These are phyloP conservation scores for Orbilia ellipsospora DNA, from an alignment of 2,329 filamentous ascomycete species.

Conservation along the genomic window DNA sequence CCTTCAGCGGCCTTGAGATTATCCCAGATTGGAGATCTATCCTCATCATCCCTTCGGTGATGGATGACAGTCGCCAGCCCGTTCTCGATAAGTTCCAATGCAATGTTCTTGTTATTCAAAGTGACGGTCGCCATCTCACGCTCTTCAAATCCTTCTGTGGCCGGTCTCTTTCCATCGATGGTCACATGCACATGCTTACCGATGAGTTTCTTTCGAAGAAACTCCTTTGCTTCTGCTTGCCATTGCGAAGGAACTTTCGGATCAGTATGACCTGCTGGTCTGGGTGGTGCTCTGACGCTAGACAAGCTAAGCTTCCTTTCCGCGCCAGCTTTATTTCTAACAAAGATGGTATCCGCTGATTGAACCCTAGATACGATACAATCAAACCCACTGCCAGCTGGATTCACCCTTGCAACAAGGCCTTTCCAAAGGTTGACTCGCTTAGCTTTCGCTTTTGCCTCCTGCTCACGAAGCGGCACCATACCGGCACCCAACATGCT, in stretches of 20 bases:
- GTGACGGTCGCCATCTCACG: constrained; percentile 92
- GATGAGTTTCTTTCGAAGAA: constrained; percentile 89
- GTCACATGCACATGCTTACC: constrained; percentile 93
- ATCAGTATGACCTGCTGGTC: constrained; percentile 50
- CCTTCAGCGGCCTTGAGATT: constrained; percentile 83
- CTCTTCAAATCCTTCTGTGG: constrained; percentile 89
- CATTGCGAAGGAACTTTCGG: constrained; percentile 71
- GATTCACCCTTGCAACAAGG: constrained; percentile 75
- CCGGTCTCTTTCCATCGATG: constrained; percentile 86
- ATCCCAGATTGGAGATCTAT: constrained; percentile 93
- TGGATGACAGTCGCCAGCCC: constrained; percentile 94
- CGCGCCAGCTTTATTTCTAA: constrained; percentile 82
- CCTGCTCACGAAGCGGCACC: constrained; percentile 83
- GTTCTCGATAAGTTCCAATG: constrained; percentile 69
- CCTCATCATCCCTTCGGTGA: constrained; percentile 92
- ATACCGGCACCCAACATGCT: constrained; percentile 90
- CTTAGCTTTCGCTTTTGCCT: constrained; percentile 82
- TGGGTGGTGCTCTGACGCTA: constrained; percentile 90
- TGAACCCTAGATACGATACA: constrained; percentile 86
- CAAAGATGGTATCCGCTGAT: constrained; percentile 86
- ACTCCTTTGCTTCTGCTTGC: constrained; percentile 94
- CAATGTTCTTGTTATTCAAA: constrained; percentile 74
- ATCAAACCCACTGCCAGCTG: constrained; percentile 73
- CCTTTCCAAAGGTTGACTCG: constrained; percentile 84
- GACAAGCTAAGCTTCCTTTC: constrained; percentile 94